Base-by-base conservation (phyloP, 2,329 filamentous ascomycete genomes). In the Coniochaeta prunicola region DNA sequence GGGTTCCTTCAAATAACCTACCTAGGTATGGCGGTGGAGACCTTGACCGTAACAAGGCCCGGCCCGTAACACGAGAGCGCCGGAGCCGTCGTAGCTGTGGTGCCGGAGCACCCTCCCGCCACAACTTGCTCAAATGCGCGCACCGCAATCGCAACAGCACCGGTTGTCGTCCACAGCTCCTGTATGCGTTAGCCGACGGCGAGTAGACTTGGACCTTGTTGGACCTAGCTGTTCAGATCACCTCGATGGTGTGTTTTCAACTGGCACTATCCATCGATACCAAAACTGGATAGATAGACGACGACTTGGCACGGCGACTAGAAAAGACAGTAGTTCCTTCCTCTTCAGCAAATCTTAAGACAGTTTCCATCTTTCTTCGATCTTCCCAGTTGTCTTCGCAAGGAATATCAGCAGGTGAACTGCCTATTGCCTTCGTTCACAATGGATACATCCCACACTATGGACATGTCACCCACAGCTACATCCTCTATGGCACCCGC, bases 381-480 rank as follows among this genome's bases (percentile, higher is more conserved):
- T 10, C 40, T 45, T 45, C 40, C 7, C 7, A 9, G 10, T 45
- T 24, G 31, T 21, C 19, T 45, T 45, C 5, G 24, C 15, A 10
- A n/a, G 36, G 15, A n/a, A n/a, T n/a, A 38, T 38, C 17, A 38
- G 2, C 40, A 45, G 17, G 40, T 21, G n/a, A 45, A 28, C 21
- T 2, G n/a, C 24, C 45, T 17, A 3, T 13, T 50, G 15, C 45
- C 21, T 17, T 50, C 45, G 5, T 12, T 17, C 36, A 26, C 12
- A 50, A 55, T 55, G 53, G 53, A 55, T 34, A 12, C 17, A 21
- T 45, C 17, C 19, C 40, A 45, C 26, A 57, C 48, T 26, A 64
- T 61, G 61, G 34, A 61, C 30, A 64, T 64, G 62, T 55, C 62
- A 1, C 62, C 64, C 1, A 40, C 61, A 17, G 67, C 65, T 7